Evolutionary conservation across 2,329 filamentous ascomycete species (phyloP).

Genomic region (Talaromyces sp.): DNA sequence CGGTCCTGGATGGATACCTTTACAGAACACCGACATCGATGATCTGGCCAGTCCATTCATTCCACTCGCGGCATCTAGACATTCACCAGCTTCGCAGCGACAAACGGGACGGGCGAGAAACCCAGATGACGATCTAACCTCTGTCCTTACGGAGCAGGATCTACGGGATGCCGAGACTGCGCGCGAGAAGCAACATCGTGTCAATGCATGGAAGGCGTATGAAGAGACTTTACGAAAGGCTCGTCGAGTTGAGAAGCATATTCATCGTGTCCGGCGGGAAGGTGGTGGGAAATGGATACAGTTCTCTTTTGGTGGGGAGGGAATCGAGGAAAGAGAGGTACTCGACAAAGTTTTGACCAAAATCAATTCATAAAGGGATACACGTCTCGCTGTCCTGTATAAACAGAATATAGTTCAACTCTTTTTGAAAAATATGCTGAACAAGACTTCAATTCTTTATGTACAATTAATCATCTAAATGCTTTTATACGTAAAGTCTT

Average conservation of each 20-base stretch:
- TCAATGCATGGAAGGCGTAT: slow-evolving; percentile 30
- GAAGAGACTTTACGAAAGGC: slow-evolving; percentile 25
- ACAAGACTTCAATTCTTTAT: background rate
- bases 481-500: background rate
- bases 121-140: slow-evolving; percentile 7
- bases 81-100: slow-evolving; percentile 18
- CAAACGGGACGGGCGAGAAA: slow-evolving; percentile 27
- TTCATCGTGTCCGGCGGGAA: slow-evolving; percentile 28
- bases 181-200: slow-evolving; percentile 23
- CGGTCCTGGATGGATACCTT: slow-evolving; percentile 38
- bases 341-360: background rate
- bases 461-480: background rate
- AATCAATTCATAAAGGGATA: background rate
- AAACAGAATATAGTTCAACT: background rate
- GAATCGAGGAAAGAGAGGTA: background rate
- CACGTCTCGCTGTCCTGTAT: background rate
- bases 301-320: slow-evolving; percentile 26
- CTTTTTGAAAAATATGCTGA: background rate
- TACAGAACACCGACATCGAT: slow-evolving; percentile 10
- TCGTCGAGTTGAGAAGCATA: slow-evolving; percentile 27
- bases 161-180: slow-evolving; percentile 22
- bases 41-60: background rate
- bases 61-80: slow-evolving; percentile 22
- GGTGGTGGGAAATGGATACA: slow-evolving; percentile 38
- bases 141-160: slow-evolving; percentile 12